These are phyloP conservation scores for Xylariomycetidae sp. DNA, from an alignment of 2,329 filamentous ascomycete species.

Conservation along the genomic window DNA sequence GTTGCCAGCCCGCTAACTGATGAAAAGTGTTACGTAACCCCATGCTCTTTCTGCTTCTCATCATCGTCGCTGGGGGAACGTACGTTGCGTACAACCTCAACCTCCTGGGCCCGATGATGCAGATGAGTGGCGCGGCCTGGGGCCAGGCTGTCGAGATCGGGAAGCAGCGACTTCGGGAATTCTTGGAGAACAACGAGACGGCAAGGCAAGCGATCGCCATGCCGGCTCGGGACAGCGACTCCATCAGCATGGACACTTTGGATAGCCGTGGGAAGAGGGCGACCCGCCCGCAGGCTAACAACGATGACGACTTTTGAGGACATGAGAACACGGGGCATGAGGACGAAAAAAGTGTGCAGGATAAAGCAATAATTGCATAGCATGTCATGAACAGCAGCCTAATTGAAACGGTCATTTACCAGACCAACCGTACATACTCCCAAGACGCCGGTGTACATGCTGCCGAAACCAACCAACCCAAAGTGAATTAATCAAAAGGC, in stretches of 20 bases:
- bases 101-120: constrained; percentile 90
- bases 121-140: constrained; percentile 87
- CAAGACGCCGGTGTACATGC: constrained; percentile 20
- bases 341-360: too few relatives aligned
- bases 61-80: constrained; percentile 68
- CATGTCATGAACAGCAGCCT: constrained; percentile 7
- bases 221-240: constrained; percentile 46
- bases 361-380: constrained; percentile 6
- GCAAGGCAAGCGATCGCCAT: constrained; percentile 80
- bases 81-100: constrained; percentile 94
- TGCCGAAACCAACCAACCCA: too few relatives aligned
- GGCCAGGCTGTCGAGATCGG: constrained; percentile 85
- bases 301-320: constrained; percentile 56
- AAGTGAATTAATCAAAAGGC: constrained; percentile 53
- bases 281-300: constrained; percentile 37
- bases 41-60: constrained; percentile 82
- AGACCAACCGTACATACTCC: constrained; percentile 3
- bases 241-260: constrained; percentile 55
- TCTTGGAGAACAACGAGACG: constrained; percentile 81
- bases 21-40: constrained; percentile 85
- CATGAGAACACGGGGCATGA: constrained; percentile 3
- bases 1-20: not conserved
- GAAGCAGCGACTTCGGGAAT: constrained; percentile 86
- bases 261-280: constrained; percentile 56
- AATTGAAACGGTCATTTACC: constrained; percentile 10